Evolutionary conservation across 352 stramenopile genomes (phyloP).

Genomic region (Stramenopiles sp.): DNA sequence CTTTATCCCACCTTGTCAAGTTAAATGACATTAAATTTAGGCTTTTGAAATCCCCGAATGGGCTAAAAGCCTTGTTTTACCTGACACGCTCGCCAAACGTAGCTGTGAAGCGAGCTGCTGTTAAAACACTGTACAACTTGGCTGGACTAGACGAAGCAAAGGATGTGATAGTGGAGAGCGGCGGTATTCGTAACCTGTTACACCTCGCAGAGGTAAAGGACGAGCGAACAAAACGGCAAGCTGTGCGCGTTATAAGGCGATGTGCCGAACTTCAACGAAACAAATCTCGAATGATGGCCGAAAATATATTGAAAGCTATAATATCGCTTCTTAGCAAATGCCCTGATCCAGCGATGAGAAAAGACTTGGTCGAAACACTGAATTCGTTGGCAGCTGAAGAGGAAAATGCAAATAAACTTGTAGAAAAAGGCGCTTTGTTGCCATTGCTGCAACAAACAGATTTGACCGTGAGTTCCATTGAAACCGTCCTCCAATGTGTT

Average conservation of each 20-base stretch:
- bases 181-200: conserved; percentile 44
- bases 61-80: conserved; percentile 43
- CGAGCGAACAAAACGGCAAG: conserved; percentile 33
- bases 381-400: conserved; percentile 36
- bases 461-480: neutral
- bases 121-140: conserved; percentile 40
- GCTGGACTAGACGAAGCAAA: conserved; percentile 38
- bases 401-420: conserved; percentile 36
- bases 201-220: conserved; percentile 29
- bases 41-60: conserved; percentile 41
- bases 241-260: conserved; percentile 37
- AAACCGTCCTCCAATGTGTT: neutral
- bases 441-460: neutral
- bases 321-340: conserved; percentile 23
- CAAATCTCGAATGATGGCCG: conserved; percentile 39
- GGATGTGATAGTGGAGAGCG: conserved; percentile 37
- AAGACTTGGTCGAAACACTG: conserved; percentile 40
- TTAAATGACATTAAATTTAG: conserved; percentile 12
- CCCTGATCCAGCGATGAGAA: conserved; percentile 13
- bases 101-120: conserved; percentile 33
- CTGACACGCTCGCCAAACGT: conserved; percentile 36
- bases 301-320: conserved; percentile 44
- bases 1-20: conserved; percentile 33
- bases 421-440: conserved; percentile 15
- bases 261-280: conserved; percentile 33